Evolutionary conservation across 345 rosid species (phyloP).

Genomic region (Pistacia vera): DNA sequence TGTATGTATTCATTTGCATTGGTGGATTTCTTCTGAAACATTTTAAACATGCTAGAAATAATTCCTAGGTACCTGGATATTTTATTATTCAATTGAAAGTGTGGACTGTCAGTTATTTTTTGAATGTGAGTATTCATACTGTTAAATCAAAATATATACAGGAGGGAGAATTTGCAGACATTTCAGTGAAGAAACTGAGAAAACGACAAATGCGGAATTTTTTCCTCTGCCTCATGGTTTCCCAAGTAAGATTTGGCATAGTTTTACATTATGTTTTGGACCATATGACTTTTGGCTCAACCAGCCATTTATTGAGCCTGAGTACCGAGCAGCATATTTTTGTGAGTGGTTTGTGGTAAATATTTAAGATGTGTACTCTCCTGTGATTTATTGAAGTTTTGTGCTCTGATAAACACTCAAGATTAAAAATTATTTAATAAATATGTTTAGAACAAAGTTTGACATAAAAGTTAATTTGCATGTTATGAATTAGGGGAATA

Average conservation of each 20-base stretch:
- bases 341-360: background rate
- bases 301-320: background rate
- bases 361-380: too few relatives aligned
- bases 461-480: too few relatives aligned
- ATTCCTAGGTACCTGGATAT: background rate
- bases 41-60: background rate
- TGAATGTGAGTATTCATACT: background rate
- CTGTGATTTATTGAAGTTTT: too few relatives aligned
- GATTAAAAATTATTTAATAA: too few relatives aligned
- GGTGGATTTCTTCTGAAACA: background rate
- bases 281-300: background rate
- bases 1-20: background rate
- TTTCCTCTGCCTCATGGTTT: constrained; percentile 89
- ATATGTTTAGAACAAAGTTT: too few relatives aligned
- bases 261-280: background rate
- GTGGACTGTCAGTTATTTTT: constrained; percentile 12
- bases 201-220: constrained; percentile 93
- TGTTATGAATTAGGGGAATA: too few relatives aligned
- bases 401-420: too few relatives aligned
- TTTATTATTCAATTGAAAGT: constrained; percentile 1
- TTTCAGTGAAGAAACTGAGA: constrained; percentile 83
- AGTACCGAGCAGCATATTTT: background rate
- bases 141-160: constrained; percentile 28
- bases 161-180: constrained; percentile 90
- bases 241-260: constrained; percentile 64